Evolutionary conservation across 78 protist species (phyloP), one percentile per base, ranked within the genome.

Genomic region (Tieghemostelium lacteum): DNA sequence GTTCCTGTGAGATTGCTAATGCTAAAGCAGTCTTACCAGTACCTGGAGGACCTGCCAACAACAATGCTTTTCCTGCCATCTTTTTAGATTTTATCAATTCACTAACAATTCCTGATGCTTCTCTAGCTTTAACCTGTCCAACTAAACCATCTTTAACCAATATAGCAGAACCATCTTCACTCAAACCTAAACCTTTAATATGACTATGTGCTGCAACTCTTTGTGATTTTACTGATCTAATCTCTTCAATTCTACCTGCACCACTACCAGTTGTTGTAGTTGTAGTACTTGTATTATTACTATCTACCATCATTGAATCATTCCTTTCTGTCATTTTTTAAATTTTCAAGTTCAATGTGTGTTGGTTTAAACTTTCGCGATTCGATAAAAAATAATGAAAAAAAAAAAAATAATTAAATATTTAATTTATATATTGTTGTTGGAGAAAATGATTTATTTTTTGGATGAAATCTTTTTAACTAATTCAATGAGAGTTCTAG

Each of bases 1-100:
- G 96, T 64, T 98, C 99, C 28, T 96, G 96, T 26, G 99, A 75
- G 12, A 99, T 92, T 26, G 98, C 99, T 4, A 98, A 94, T 17
- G 99, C 99, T 0, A 99, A 86, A 14, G 99, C 99, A 0, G 99
- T 98, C 93, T 98, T 95, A 10, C 98, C 99, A 0, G 99, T 98
- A 16, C 99, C 99, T 0, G 99, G 99, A 12, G 99, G 97, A 6
- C 99, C 99, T 0, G 99, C 99, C 31, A 99, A 71, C 28, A 99
- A 67, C 45, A 99, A 77, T 0, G 99, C 99, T 4, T 99, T 93
- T 0, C 99, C 99, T 3, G 99, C 99, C 99, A 99, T 98, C 85
- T 98, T 97, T 93, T 99, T 99, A 0, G 95, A 50, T 26, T 80
- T 64, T 87, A 99, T 99, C 54, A 99, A 76, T 42, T 98, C 99